Percentiles rank a stretch among this genome's conserved stretches.
These are phyloP conservation scores for Chloroidium sp. DNA, from an alignment of 163 green algal species.

Conservation along the genomic window DNA sequence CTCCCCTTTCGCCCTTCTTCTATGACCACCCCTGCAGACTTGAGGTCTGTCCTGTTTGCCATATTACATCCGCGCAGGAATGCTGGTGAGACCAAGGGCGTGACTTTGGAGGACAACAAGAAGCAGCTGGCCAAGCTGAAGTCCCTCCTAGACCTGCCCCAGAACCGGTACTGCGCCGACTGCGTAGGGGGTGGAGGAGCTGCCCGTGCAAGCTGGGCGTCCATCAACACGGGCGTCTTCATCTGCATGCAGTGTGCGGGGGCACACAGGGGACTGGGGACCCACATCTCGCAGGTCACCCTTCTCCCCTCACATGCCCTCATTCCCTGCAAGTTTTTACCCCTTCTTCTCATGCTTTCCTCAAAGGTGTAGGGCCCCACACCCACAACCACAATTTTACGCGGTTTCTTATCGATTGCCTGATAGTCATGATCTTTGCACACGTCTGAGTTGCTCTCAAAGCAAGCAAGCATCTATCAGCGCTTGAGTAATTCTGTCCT, in stretches of 20 bases:
- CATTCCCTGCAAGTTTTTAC: no score
- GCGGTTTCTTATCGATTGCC: no score
- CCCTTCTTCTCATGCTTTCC: no score
- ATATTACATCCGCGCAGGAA: constrained; percentile 11
- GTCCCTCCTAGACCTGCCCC: constrained; percentile 29
- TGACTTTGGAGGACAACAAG: constrained; percentile 67
- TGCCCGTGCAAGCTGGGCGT: constrained; percentile 48
- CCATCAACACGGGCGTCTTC: constrained; percentile 65
- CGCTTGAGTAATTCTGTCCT: no score
- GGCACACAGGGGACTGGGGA: constrained; percentile 61
- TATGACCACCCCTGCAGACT: no score
- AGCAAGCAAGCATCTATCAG: no score
- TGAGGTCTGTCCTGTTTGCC: no score
- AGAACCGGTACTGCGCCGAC: constrained; percentile 44
- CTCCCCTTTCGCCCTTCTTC: no score
- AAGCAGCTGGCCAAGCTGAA: constrained; percentile 43
- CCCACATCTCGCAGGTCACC: constrained; percentile 53
- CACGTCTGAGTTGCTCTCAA: no score
- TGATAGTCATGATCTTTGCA: no score
- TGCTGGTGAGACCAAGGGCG: constrained; percentile 68
- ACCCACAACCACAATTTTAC: no score
- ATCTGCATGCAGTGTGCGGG: constrained; percentile 69
- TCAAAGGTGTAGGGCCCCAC: no score
- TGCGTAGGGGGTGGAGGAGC: constrained; percentile 20
- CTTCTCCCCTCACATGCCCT: neutral